Conservation (phyloP, 2,329 filamentous ascomycete species). For the Xylariaceae sp. region DNA sequence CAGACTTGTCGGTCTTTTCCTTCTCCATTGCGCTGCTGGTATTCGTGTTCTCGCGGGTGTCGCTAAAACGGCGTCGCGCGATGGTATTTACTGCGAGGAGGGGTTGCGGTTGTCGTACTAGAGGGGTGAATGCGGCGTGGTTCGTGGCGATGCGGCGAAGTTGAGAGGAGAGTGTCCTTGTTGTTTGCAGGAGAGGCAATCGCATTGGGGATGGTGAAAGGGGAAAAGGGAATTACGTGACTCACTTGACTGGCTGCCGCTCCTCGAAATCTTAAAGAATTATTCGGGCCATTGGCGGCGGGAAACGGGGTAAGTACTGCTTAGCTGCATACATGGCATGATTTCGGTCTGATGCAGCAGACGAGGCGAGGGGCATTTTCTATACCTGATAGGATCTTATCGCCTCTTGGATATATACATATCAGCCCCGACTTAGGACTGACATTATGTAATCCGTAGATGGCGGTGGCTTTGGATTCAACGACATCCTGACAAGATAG, state of each 20-base stretch:
- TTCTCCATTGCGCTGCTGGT: slow-evolving; percentile 3
- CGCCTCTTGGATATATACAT: not conserved
- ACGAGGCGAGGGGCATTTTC: slow-evolving; percentile 18
- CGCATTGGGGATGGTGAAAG: slow-evolving; percentile 13
- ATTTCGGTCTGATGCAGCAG: slow-evolving; percentile 9
- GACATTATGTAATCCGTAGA: not conserved
- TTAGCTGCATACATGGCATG: slow-evolving; percentile 16
- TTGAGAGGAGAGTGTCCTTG: slow-evolving; percentile 9
- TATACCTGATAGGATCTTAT: not conserved
- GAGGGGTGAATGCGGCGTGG: too few species aligned
- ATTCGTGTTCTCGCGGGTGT: not conserved
- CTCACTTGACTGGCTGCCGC: slow-evolving; percentile 17
- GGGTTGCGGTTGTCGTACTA: too few species aligned
- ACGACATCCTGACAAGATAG: not conserved
- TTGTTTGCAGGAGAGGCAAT: slow-evolving; percentile 9
- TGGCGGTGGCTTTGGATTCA: not conserved
- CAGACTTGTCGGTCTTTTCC: slow-evolving; percentile 16
- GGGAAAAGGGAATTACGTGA: slow-evolving; percentile 5
- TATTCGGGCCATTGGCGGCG: slow-evolving; percentile 11
- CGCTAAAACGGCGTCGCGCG: not conserved
- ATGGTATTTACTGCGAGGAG: not conserved
- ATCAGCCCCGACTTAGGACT: not conserved
- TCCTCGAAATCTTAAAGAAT: slow-evolving; percentile 9
- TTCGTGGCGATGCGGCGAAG: not conserved
- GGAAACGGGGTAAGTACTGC: slow-evolving; percentile 9